phyloP scores from a whole-genome alignment of 371 early-diverging fungal genomes.

The Mucor piriformis region DNA sequence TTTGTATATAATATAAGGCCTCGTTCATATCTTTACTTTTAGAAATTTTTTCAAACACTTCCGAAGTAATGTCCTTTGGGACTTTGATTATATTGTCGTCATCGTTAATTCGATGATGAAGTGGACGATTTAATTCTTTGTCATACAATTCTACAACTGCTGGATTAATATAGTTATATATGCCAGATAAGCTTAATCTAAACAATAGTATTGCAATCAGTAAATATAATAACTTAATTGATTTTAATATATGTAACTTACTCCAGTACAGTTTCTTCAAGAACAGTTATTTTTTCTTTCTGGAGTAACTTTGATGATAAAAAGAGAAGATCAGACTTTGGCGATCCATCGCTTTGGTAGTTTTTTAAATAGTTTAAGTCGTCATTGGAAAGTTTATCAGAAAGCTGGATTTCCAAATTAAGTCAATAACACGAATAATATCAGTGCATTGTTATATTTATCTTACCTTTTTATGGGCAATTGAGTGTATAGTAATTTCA shows the following conservation, averaged over 20 bases:
- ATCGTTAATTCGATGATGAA: neutral
- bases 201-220: neutral
- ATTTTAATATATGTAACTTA: slow-evolving; percentile 11
- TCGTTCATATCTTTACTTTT: slow-evolving; percentile 9
- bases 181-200: slow-evolving; percentile 10
- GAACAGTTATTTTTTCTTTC: neutral
- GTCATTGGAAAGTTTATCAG: neutral
- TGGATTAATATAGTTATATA: slow-evolving; percentile 5
- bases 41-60: slow-evolving; percentile 3
- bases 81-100: neutral
- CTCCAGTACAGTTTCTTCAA: slow-evolving; percentile 6
- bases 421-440: slow-evolving; percentile 11
- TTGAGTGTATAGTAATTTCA: neutral
- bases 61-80: slow-evolving; percentile 6
- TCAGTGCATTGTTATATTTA: neutral
- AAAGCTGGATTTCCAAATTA: slow-evolving; percentile 9
- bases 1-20: neutral
- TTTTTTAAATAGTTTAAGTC: neutral
- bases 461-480: slow-evolving; percentile 9
- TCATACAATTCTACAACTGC: neutral
- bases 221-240: neutral
- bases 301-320: slow-evolving; percentile 1
- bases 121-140: slow-evolving; percentile 5
- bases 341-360: slow-evolving; percentile 1
- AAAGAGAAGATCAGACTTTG: slow-evolving; percentile 6